A percentile compares a stretch with the other conserved stretches of the same genome.
phyloP scores from a whole-genome alignment of 108 stramenopile genomes.

The Parietichytrium sp. region DNA sequence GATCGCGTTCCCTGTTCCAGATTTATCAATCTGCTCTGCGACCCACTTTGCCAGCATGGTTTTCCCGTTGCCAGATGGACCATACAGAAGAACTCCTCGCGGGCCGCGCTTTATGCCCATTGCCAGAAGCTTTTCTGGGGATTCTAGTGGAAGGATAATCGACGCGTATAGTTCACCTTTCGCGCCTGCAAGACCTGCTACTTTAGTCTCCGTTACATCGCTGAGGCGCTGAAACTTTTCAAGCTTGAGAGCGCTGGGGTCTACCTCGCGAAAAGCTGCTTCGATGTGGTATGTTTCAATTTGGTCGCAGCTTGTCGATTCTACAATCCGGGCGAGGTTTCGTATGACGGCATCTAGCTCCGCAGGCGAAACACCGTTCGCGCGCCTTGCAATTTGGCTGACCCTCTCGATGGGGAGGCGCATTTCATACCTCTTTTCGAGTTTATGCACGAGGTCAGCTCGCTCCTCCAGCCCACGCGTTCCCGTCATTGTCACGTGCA shows the following conservation, averaged over 20 bases:
- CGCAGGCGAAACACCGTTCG: neutral
- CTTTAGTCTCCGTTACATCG: neutral
- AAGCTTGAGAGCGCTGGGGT: neutral
- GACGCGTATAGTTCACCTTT: neutral
- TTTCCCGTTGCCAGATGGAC: constrained; percentile 84
- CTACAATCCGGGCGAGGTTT: no score
- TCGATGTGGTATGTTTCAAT: neutral
- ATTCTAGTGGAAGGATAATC: neutral
- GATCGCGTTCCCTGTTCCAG: neutral
- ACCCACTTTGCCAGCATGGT: constrained; percentile 99
- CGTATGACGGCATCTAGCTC: neutral
- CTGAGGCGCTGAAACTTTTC: neutral
- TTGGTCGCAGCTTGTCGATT: neutral
- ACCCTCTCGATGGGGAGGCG: neutral
- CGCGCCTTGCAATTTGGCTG: neutral
- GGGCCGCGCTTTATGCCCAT: constrained; percentile 53
- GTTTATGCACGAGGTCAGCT: neutral
- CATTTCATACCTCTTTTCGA: neutral
- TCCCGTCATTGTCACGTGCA: neutral
- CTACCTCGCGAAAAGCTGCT: neutral
- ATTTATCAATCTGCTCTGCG: constrained; percentile 51
- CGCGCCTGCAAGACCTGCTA: neutral
- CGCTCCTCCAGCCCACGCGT: neutral
- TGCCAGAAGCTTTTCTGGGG: neutral
- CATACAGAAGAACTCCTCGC: constrained; percentile 92